Base-by-base conservation (phyloP, 441 rosid species). In the Lepidium campestre region DNA sequence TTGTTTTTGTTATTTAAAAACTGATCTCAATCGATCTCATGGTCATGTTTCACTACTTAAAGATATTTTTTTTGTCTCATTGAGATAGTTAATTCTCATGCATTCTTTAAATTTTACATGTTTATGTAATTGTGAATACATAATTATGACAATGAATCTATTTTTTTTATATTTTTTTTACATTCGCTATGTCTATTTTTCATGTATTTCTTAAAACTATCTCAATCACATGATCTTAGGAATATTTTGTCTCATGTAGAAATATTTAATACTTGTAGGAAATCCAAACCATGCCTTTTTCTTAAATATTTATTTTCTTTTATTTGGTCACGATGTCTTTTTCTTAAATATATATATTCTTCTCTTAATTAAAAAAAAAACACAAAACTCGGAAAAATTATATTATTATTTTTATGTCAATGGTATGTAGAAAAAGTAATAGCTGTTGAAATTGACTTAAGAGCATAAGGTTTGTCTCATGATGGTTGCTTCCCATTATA, bases 401-500 rank as follows among this genome's bases (percentile, higher is more conserved):
- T 8, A 23, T 55, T 19, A 10, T 29, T 22, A 22, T 27, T 27
- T 6, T 34, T 65, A 35, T 23, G 20, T 42, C 42, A 48, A 36
- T 64, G 70, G 52, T 37, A 6, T 32, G 35, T 36, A 54, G 12
- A 55, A 8, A 64, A 37, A 71, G 65, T 39, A 34, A 65, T 60
- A 61, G 77, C 65, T 67, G 77, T 61, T 55, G 59, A 73, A 73
- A 67, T 73, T 73, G 77, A 73, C 77, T 67, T 73, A 57, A 73
- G 68, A 57, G 46, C 37, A 50, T 63, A 48, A 66, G 62, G 68
- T 79, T 82, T 79, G 68, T 78, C 74, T 78, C 78, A 62, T 74
- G 65, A 65, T 73, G 59, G 71, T 58, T 48, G 57, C 56, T 68
- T 66, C 27, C 72, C 63, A 54, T 72, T 74, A 65, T 77, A 56